phyloP scores from a whole-genome alignment of 1,139 yeast species.

The Hansenula lynferdii region DNA sequence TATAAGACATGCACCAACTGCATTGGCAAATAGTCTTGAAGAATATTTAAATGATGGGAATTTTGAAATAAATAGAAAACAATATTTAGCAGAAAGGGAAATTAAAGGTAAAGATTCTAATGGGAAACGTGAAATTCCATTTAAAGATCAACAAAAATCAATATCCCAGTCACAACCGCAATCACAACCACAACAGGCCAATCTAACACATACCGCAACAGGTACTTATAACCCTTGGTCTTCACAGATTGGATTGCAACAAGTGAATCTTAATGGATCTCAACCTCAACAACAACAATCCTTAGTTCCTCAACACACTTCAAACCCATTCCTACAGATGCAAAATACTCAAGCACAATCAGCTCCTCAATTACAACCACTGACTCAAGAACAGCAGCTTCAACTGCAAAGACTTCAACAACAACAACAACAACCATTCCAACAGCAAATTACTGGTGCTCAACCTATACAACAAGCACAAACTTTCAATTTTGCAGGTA shows the following conservation, averaged over 20 bases:
- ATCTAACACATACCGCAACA: constrained; percentile 16
- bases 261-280: constrained; percentile 17
- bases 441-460: constrained; percentile 4
- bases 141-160: constrained; percentile 11
- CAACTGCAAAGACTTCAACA: not conserved
- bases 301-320: constrained; percentile 4
- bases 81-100: constrained; percentile 64
- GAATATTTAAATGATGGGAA: constrained; percentile 87
- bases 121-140: constrained; percentile 12
- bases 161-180: constrained; percentile 16
- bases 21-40: constrained; percentile 78
- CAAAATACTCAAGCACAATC: too few relatives aligned
- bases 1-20: constrained; percentile 95
- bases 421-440: constrained; percentile 6
- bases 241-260: constrained; percentile 18
- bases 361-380: constrained; percentile 6
- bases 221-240: constrained; percentile 22
- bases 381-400: constrained; percentile 3
- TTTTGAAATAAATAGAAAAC: constrained; percentile 74
- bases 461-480: constrained; percentile 1
- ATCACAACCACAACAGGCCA: constrained; percentile 10
- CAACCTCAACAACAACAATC: too few relatives aligned
- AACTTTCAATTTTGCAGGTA: constrained; percentile 1
- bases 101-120: constrained; percentile 22
- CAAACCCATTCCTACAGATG: constrained; percentile 15